phyloP scores from a whole-genome alignment of 2,329 filamentous ascomycete genomes.

The Rutstroemia sp. region DNA sequence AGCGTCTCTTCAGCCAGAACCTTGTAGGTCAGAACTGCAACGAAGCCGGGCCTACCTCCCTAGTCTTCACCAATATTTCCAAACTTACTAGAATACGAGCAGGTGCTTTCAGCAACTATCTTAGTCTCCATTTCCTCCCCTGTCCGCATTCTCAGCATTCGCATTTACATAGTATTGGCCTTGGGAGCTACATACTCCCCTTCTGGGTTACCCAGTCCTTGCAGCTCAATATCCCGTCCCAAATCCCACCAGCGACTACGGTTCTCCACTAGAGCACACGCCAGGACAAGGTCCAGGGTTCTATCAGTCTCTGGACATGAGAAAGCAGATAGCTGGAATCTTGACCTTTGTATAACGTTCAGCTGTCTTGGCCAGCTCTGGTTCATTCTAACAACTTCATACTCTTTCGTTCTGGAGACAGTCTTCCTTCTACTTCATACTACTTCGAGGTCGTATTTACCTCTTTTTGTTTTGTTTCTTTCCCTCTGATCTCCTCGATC shows the following conservation, averaged over 20 bases:
- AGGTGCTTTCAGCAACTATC: not conserved
- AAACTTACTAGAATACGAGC: not conserved
- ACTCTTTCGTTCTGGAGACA: not conserved
- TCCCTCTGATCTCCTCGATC: not conserved
- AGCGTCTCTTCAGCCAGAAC: too few relatives aligned
- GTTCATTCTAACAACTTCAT: not conserved
- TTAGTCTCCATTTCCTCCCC: not conserved
- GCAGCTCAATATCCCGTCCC: not conserved
- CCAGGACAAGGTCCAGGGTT: not conserved
- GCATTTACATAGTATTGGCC: not conserved
- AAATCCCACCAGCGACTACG: not conserved
- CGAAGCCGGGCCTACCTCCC: too few relatives aligned
- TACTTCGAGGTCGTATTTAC: too few relatives aligned
- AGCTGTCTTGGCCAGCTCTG: not conserved
- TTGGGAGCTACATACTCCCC: not conserved
- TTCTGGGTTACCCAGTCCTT: too few relatives aligned
- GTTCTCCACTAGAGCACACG: not conserved
- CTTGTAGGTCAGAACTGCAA: too few relatives aligned
- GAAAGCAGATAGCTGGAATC: not conserved
- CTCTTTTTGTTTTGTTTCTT: not conserved
- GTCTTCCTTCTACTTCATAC: too few relatives aligned
- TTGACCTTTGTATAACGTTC: not conserved
- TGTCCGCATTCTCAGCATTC: not conserved
- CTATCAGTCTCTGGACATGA: not conserved
- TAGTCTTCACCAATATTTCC: not conserved